Percentiles rank a stretch among this genome's conserved stretches.
These are phyloP conservation scores for Ramularia endophylla DNA, from an alignment of 2,329 filamentous ascomycete genomes.

Conservation along the genomic window DNA sequence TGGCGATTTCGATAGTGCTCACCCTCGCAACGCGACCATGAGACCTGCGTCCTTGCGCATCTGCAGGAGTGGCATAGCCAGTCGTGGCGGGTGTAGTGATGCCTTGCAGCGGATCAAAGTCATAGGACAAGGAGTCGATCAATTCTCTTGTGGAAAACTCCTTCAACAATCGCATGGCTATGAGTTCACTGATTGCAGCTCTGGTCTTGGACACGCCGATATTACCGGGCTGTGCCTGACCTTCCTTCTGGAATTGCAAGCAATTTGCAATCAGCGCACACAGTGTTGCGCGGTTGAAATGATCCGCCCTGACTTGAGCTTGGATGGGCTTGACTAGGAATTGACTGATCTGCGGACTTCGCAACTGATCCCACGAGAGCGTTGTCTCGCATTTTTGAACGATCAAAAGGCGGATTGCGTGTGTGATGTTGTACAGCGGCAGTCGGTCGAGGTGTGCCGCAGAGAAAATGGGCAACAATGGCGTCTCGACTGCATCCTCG, in stretches of 20 bases:
- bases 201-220: constrained; percentile 77
- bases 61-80: constrained; percentile 7
- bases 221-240: constrained; percentile 73
- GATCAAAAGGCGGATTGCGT: constrained; percentile 80
- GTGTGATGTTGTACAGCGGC: constrained; percentile 84
- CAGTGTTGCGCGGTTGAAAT: constrained; percentile 79
- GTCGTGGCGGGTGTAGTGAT: constrained; percentile 47
- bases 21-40: constrained; percentile 64
- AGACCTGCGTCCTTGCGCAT: constrained; percentile 36
- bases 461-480: constrained; percentile 72
- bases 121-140: constrained; percentile 90
- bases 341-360: constrained; percentile 92
- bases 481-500: constrained; percentile 41
- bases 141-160: constrained; percentile 85
- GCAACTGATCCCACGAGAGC: constrained; percentile 87
- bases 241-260: constrained; percentile 86
- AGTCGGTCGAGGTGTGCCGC: constrained; percentile 73
- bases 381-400: constrained; percentile 84
- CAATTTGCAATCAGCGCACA: constrained; percentile 93
- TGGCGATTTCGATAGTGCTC: constrained; percentile 87
- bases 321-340: constrained; percentile 95
- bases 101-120: constrained; percentile 88
- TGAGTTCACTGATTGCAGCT: constrained; percentile 81
- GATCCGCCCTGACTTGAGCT: constrained; percentile 73
- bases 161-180: constrained; percentile 83